Conservation (phyloP, 257 asterid genomes). For the Verbascum thapsus region DNA sequence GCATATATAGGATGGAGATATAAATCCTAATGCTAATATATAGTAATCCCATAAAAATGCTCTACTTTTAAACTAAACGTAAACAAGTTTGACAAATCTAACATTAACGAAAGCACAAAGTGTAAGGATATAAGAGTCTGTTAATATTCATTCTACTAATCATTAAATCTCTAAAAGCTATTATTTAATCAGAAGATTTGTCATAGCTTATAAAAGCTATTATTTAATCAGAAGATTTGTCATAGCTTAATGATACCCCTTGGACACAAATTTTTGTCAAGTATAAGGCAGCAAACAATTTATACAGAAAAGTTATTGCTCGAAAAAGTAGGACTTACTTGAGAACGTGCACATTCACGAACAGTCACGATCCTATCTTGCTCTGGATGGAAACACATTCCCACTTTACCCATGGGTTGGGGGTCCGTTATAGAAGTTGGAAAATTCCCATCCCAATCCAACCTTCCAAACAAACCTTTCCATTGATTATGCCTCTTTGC, state of each 20-base stretch:
- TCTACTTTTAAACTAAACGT: background rate
- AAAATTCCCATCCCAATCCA: conserved; percentile 97
- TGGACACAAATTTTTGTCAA: conserved; percentile 1
- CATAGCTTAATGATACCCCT: background rate
- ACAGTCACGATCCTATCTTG: conserved; percentile 96
- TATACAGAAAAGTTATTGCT: background rate
- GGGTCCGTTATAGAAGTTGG: conserved; percentile 93
- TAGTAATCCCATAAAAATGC: no score
- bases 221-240: conserved; percentile 6
- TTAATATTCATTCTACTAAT: background rate
- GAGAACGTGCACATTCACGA: conserved; percentile 98
- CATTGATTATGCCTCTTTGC: conserved; percentile 99
- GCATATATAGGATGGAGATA: conserved; percentile 23
- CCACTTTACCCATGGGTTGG: conserved; percentile 97
- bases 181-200: conserved; percentile 9
- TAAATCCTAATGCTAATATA: background rate
- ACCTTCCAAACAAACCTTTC: conserved; percentile 94
- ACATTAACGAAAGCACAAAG: no score
- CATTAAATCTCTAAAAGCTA: background rate
- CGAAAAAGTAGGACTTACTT: conserved; percentile 48
- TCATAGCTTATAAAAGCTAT: background rate
- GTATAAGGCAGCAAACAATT: background rate
- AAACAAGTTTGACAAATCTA: background rate
- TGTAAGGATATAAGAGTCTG: background rate
- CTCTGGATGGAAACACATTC: conserved; percentile 96